These are phyloP conservation scores for Cordyceps farinosa DNA, from an alignment of 2,329 filamentous ascomycete species.

Conservation along the genomic window DNA sequence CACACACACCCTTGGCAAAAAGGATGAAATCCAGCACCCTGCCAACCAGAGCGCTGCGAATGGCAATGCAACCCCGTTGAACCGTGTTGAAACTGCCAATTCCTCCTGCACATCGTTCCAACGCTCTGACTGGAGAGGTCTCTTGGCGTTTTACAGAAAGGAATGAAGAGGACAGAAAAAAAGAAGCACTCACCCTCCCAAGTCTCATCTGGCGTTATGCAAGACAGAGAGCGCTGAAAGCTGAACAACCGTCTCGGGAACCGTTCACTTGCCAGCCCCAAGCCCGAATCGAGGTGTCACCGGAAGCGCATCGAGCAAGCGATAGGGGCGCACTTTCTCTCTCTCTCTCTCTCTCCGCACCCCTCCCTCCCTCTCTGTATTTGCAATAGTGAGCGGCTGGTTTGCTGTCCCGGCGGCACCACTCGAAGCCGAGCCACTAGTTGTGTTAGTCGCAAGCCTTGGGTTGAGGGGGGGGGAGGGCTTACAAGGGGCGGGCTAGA, in stretches of 20 bases:
- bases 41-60: slow-evolving; percentile 2
- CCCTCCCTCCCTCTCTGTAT: neutral
- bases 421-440: slow-evolving; percentile 4
- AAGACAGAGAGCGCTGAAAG: neutral
- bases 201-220: neutral
- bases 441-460: neutral
- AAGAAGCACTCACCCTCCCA: too few species aligned
- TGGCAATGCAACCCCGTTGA: neutral
- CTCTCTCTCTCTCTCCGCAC: too few species aligned
- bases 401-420: slow-evolving; percentile 9
- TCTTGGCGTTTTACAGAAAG: neutral
- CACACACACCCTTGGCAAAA: too few species aligned
- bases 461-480: neutral
- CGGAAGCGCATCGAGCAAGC: neutral
- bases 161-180: neutral
- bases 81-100: neutral
- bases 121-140: neutral
- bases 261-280: too few species aligned
- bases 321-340: too few species aligned
- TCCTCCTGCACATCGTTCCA: neutral
- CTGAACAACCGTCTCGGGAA: too few species aligned
- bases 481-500: neutral
- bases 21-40: neutral
- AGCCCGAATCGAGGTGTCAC: too few species aligned
- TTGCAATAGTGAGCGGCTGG: neutral